Evolutionary conservation across 116 monocot species (phyloP), one percentile per base, ranked within the genome.

Genomic region (Trichopus zeylanicus): DNA sequence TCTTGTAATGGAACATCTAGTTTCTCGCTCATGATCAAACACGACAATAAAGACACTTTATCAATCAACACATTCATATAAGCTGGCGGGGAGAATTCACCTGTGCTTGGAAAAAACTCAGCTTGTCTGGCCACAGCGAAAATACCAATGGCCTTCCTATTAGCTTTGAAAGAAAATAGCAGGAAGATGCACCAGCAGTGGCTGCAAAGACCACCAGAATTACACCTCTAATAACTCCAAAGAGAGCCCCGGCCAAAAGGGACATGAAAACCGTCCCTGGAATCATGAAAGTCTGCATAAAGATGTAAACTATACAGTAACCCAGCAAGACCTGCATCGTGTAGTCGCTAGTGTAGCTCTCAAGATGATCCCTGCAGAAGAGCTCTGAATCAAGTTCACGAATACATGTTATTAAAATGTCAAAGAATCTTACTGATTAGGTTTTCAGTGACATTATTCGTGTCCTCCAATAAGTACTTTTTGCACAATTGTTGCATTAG

Each of bases 221-320:
- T 32, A 97, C 72, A n/a, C 97, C 97, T 49, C 29, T 65, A 48
- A 78, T 20, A 35, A 84, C 79, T 27, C 97, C 97, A 56, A 91
- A 97, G 33, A 97, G 91, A 4, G 97, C 68, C 18, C 97, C 97
- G 51, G 97, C 97, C 48, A 97, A 87, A 7, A 97, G 75, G 38
- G 97, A 97, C 97, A 97, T 91, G 69, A 97, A 97, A 33, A 97
- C 85, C 8, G 97, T 97, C 60, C 97, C 97, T 18, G 97, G 97
- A 60, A 97, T 97, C 97, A 97, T 91, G 73, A 97, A 97, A 4
- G 97, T 97, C 77, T 97, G 97, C 97, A 97, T 97, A 56, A 87
- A 97, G 22, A 97, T 84, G 75, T 97, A 97, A 32, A 97, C 87
- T 32, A 71, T 60, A 53, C 78, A 87, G 51, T 97, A 97, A 7